Evolutionary conservation across 129 eudicot species (phyloP), one percentile per base, ranked within the genome.

Genomic region (Apium graveolens): DNA sequence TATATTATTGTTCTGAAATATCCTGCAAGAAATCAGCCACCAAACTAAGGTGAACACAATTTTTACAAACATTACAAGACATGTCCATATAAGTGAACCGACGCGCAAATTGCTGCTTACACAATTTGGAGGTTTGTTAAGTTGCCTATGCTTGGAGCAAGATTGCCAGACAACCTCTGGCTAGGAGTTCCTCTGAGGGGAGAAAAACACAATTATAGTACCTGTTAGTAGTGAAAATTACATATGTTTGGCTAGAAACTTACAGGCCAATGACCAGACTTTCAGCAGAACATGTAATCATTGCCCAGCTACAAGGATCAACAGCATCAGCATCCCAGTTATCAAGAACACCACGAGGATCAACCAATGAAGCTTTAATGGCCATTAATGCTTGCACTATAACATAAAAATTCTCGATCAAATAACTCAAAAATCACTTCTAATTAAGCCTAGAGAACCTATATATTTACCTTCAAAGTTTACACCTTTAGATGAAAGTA

Each of bases 271-370:
- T 86, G 79, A 93, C 98, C 48, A 93, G 84, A 85, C 84, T 86
- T n/a, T 90, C 89, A 82, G 90, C 71, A 49, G 98, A 93, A 81
- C 98, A 93, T 74, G 98, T 93, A 42, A 93, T 84, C 98, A 93
- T 93, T 14, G 94, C 82, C 98, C 98, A 93, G 76, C 96, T 90
- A 89, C 98, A 93, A 3, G 98, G 97, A 86, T 93, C 98, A 90
- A 93, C 98, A 78, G 98, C 90, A 81, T 87, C 86, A 49, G 83
- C 92, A 89, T 93, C 98, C 98, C 98, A 93, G 71, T 93, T 90
- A 68, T 92, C 96, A 84, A 93, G 96, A 66, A 93, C 96, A 65
- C 91, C 91, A 71, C 83, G 96, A 80, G 98, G 98, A 81, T 93
- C 98, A 86, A 77, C 79, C 79, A 93, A 83, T 17, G 85, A 85